Percentiles rank a stretch among this genome's conserved stretches.
These are phyloP conservation scores for Themeda triandra DNA, from an alignment of 176 grass and related monocot species.

Conservation along the genomic window DNA sequence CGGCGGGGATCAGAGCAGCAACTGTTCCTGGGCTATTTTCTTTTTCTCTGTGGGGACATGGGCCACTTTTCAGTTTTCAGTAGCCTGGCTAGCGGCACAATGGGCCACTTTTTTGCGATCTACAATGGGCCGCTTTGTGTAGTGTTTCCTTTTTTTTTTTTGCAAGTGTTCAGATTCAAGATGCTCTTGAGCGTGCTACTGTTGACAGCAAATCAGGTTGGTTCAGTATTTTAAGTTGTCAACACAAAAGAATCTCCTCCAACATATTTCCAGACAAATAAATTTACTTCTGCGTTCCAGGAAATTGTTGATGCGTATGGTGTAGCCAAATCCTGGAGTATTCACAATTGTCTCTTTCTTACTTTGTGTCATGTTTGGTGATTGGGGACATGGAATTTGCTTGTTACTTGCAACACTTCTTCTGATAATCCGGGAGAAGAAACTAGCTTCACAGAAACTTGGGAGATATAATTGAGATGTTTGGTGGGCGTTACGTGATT, in stretches of 20 bases:
- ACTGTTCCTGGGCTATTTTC: too few relatives aligned
- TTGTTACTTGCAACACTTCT: slow-evolving; percentile 61
- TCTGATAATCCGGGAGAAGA: slow-evolving; percentile 82
- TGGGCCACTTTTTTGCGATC: too few relatives aligned
- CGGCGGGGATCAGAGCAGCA: too few relatives aligned
- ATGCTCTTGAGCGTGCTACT: slow-evolving; percentile 66
- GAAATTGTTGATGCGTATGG: slow-evolving; percentile 99
- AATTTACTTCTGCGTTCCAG: slow-evolving; percentile 85
- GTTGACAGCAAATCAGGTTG: slow-evolving; percentile 93
- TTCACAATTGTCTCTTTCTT: slow-evolving; percentile 91
- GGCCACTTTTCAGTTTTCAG: too few relatives aligned
- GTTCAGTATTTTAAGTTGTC: slow-evolving; percentile 88
- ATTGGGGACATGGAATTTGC: slow-evolving; percentile 95
- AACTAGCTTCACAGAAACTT: slow-evolving; percentile 89
- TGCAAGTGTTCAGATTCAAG: slow-evolving; percentile 51
- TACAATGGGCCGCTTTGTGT: too few relatives aligned
- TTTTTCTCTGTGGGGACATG: too few relatives aligned
- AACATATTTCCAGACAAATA: slow-evolving; percentile 91
- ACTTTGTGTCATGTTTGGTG: slow-evolving; percentile 98
- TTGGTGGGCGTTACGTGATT: slow-evolving; percentile 93
- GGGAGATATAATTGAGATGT: slow-evolving; percentile 93
- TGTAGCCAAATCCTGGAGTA: slow-evolving; percentile 84
- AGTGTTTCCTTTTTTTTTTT: too few relatives aligned
- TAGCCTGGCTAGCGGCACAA: too few relatives aligned
- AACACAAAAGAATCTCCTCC: slow-evolving; percentile 90